Conservation (phyloP, 1,284 basidiomycete species). For the Ganoderma multipileum region DNA sequence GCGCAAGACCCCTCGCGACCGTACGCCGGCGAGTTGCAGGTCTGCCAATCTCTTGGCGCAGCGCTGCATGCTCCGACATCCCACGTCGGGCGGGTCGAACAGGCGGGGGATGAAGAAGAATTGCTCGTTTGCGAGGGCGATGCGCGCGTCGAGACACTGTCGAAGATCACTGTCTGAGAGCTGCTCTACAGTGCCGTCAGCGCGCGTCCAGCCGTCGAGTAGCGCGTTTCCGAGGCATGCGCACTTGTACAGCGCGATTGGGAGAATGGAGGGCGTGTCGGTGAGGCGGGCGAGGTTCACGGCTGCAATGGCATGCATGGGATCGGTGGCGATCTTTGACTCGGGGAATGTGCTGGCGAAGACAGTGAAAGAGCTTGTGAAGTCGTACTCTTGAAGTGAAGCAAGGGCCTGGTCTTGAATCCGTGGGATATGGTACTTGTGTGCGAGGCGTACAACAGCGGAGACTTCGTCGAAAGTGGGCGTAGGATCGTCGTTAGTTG, state of each 20-base stretch:
- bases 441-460: constrained; percentile 16
- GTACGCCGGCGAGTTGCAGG: too few species aligned
- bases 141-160: constrained; percentile 7
- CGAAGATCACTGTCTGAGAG: constrained; percentile 6
- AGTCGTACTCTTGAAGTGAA: neutral
- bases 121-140: neutral
- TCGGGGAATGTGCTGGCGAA: neutral
- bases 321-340: neutral
- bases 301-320: constrained; percentile 7
- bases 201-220: constrained; percentile 13
- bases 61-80: neutral
- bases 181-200: constrained; percentile 8
- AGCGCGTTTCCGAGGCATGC: neutral
- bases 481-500: too few species aligned
- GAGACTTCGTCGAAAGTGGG: neutral
- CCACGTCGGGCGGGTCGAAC: too few species aligned
- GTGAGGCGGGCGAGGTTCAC: constrained; percentile 18
- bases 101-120: too few species aligned
- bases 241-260: constrained; percentile 16
- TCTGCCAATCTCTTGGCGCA: too few species aligned
- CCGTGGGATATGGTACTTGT: constrained; percentile 20
- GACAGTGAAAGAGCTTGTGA: neutral
- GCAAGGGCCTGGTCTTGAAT: neutral
- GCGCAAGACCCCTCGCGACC: too few species aligned
- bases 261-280: constrained; percentile 8